A percentile compares a stretch with the other conserved stretches of the same genome.
Evolutionary conservation across 2,329 filamentous ascomycete genomes (phyloP).

Genomic region (Triangularia setosa): DNA sequence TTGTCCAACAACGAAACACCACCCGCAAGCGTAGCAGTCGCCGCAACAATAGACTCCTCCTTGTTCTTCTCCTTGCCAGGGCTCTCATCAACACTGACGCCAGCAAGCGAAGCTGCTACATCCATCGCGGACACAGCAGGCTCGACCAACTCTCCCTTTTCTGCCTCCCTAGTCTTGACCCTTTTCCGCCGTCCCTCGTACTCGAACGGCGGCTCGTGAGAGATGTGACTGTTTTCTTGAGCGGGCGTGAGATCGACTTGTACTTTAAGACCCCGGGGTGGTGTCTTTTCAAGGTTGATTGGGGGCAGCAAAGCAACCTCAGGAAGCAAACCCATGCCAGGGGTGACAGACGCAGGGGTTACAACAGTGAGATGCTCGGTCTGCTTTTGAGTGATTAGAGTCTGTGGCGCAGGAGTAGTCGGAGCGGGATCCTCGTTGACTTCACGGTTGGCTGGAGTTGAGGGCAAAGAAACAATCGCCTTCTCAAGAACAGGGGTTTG

Average conservation of each 20-base stretch:
- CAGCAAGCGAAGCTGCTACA: constrained; percentile 22
- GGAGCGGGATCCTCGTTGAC: not conserved
- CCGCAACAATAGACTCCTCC: constrained; percentile 26
- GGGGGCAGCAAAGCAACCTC: not conserved
- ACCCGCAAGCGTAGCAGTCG: constrained; percentile 28
- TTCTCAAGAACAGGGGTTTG: constrained; percentile 16
- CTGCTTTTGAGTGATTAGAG: not conserved
- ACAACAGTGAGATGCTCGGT: not conserved
- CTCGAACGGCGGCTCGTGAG: constrained; percentile 37
- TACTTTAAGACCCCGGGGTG: constrained; percentile 12
- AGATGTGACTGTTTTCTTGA: constrained; percentile 30
- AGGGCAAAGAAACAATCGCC: constrained; percentile 8
- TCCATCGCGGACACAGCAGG: constrained; percentile 28
- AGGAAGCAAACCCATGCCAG: not conserved
- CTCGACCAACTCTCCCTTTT: constrained; percentile 28
- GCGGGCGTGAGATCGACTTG: constrained; percentile 31
- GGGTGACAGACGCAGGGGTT: not conserved
- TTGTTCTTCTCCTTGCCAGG: constrained; percentile 10
- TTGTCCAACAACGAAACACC: constrained; percentile 33
- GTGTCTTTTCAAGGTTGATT: not conserved
- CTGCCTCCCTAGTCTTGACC: constrained; percentile 29
- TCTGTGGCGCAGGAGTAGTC: not conserved
- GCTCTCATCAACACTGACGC: constrained; percentile 8
- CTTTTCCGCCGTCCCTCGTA: constrained; percentile 36
- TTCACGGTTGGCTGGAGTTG: not conserved